phyloP scores from a whole-genome alignment of 2,329 filamentous ascomycete species.

The Claviceps quebecensis region DNA sequence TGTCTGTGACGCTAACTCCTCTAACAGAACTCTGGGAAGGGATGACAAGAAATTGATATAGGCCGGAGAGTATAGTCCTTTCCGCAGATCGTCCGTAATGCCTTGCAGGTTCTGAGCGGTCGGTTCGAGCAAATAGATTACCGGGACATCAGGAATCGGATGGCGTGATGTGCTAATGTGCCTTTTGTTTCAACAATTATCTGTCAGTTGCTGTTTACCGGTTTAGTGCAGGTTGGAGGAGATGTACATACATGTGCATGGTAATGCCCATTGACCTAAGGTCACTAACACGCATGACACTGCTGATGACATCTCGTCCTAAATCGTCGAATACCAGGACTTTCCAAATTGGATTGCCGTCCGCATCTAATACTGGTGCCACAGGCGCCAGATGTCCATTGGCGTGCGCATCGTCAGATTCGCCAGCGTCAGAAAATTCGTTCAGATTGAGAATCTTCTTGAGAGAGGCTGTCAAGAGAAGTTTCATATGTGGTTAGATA shows the following conservation, averaged over 20 bases:
- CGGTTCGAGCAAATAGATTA: constrained; percentile 91
- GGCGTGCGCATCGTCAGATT: constrained; percentile 47
- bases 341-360: constrained; percentile 94
- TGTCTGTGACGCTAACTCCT: constrained; percentile 87
- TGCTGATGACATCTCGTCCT: constrained; percentile 91
- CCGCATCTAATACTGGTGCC: constrained; percentile 68
- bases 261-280: constrained; percentile 88
- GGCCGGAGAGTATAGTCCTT: constrained; percentile 78
- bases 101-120: constrained; percentile 64
- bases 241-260: constrained; percentile 63
- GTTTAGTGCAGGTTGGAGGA: neutral
- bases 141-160: constrained; percentile 89
- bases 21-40: constrained; percentile 74
- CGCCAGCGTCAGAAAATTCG: constrained; percentile 47
- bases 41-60: constrained; percentile 97
- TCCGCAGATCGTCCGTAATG: constrained; percentile 76
- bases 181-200: constrained; percentile 26
- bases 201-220: neutral
- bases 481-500: constrained; percentile 1
- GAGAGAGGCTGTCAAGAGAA: constrained; percentile 53
- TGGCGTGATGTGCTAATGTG: constrained; percentile 72
- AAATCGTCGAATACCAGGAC: constrained; percentile 87
- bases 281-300: constrained; percentile 86
- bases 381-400: constrained; percentile 54
- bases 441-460: constrained; percentile 95